Base-by-base conservation (phyloP, 768 basidiomycete species). In the Pilatotrama ljubarskyi region DNA sequence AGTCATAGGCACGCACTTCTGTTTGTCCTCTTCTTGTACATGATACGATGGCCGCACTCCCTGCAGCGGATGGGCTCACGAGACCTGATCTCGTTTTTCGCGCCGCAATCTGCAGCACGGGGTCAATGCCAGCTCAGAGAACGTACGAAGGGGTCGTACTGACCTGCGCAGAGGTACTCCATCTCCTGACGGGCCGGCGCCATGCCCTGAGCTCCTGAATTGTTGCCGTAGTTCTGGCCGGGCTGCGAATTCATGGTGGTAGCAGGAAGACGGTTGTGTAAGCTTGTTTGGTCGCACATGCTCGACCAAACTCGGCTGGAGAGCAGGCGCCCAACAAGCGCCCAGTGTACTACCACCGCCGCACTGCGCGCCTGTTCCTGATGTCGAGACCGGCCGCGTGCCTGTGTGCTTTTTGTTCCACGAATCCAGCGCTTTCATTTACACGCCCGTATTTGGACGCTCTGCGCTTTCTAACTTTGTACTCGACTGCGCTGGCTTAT, bases 1-100 rank as follows among this genome's bases (percentile, higher is more conserved):
- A 35, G 20, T 13, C 43, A 55, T 35, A 43, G 24, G 13, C 52
- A 78, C 94, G 72, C 68, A 98, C 96, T 95, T 80, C 93, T 81
- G 70, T 84, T 91, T 22, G 95, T 96, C 68, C 96, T 80, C 75
- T 95, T 97, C 77, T 98, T 98, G 77, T 97, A 98, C 93, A 98
- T 95, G 72, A 98, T 96, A 52, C 96, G 86, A 74, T 98, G 96
- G 3, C 96, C 96, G 69, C 96, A 98, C 71, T 98, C 94, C 66
- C 91, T 83, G 76, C 96, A 98, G 57, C 96, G 88, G 64, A 98
- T 95, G 42, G 93, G 93, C 72, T 98, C 96, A 59, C 93, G 80
- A 8, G 91, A 80, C 74, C 86, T 89, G 72, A 98, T 94, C 70
- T 91, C 88, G 73, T 95, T 97, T 76, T 90, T 90, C 1, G 88